Base-by-base conservation (phyloP, 1,284 basidiomycete species). In the Earliella scabrosa region DNA sequence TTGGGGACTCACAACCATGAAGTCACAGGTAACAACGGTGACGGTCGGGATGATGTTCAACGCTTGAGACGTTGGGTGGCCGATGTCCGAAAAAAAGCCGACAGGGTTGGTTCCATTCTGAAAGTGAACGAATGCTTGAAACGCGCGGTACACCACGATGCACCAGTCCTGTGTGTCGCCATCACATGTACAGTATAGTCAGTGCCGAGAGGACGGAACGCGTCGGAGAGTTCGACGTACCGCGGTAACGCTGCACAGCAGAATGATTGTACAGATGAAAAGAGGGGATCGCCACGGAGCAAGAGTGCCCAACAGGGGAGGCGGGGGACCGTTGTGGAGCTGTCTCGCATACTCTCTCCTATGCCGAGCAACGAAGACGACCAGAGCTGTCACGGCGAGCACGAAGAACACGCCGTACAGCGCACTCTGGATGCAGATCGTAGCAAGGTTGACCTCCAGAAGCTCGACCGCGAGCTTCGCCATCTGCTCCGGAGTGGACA, bases 1-100 rank as follows among this genome's bases (percentile, higher is more conserved):
- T n/a, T n/a, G n/a, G n/a, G n/a, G n/a, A 47, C 54, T 46, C 8
- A 52, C 54, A 11, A 56, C 24, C 44, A 56, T 51, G 14, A 20
- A 24, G 27, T 56, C 54, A 20, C 38, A 36, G 26, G 45, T 48
- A 20, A 48, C 24, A 3, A 43, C 14, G 16, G 45, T 40, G n/a
- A 45, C n/a, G 2, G 45, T 43, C 0, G 50, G 36, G 1, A 45
- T 10, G 23, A 29, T 32, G 9, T 24, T 49, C n/a, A 51, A n/a
- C 9, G 23, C 39, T 20, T 50, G 34, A 3, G 49, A 43, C 3
- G 48, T 51, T 10, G 39, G 34, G 23, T 52, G 24, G 9, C 20
- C 13, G 8, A 52, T 7, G 26, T 56, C 45, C n/a, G 21, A 31
- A 11, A 27, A 43, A 20, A 41, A 56, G 13, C 27, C 5, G 3